A percentile compares a stretch with the other conserved stretches of the same genome.
These are phyloP conservation scores for Themeda triandra DNA, from an alignment of 176 grass and related monocot genomes.

Conservation along the genomic window DNA sequence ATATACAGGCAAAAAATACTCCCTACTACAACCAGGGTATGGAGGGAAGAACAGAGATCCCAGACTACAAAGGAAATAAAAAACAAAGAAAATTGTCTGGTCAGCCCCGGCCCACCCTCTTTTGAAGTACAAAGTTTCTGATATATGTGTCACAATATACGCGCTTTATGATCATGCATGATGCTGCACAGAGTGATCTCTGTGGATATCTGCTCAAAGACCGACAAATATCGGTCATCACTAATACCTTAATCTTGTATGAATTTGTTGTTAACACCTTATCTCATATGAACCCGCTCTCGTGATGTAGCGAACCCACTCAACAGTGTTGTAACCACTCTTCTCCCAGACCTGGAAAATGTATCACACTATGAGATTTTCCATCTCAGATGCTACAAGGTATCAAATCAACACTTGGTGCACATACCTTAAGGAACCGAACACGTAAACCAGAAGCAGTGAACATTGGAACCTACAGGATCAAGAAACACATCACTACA, in stretches of 20 bases:
- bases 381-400: background rate
- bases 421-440: constrained; percentile 92
- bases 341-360: constrained; percentile 94
- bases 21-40: constrained; percentile 33
- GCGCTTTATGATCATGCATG: constrained; percentile 10
- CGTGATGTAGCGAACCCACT: constrained; percentile 99
- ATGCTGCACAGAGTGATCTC: background rate
- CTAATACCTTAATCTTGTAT: constrained; percentile 93
- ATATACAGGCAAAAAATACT: constrained; percentile 44
- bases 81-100: constrained; percentile 19
- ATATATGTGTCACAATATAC: constrained; percentile 15
- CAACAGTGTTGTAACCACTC: constrained; percentile 99
- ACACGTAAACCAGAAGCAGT: constrained; percentile 99
- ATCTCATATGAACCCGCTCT: constrained; percentile 98
- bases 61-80: constrained; percentile 27
- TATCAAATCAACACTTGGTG: constrained; percentile 7
- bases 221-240: background rate
- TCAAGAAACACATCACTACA: background rate
- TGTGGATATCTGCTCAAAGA: background rate
- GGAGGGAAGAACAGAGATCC: constrained; percentile 24
- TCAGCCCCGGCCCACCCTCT: constrained; percentile 3
- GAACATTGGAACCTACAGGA: constrained; percentile 92
- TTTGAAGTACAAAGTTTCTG: constrained; percentile 30
- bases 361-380: constrained; percentile 19
- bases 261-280: constrained; percentile 70